Base-by-base conservation (phyloP, 2,329 filamentous ascomycete genomes). In the Fusarium pseudograminearum region DNA sequence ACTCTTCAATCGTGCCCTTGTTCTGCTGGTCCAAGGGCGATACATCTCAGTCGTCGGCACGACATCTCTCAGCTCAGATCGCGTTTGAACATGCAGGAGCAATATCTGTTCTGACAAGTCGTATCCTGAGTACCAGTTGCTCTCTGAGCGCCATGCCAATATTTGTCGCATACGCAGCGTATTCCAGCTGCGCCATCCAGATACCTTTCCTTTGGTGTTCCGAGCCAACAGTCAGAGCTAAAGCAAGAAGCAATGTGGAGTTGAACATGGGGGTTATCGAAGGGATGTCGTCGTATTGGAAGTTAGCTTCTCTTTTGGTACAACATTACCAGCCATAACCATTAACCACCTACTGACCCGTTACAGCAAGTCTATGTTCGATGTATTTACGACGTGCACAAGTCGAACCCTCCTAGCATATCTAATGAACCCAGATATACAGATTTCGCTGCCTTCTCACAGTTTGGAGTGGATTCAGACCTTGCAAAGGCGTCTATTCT, bases 191-290 rank as follows among this genome's bases (percentile, higher is more conserved):
- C 3, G 57, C 48, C 0, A 8, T 57, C 0, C 50, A 64, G 5
- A 63, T 64, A 0, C 58, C 58, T 1, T 64, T 64, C 4, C 36
- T 64, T 0, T 63, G 61, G 58, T 64, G 58, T 9, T 33, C 58
- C 0, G 7, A 44, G 2, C 1, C 7, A 0, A 8, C 6, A 1
- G 9, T 57, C 1, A 38, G 4, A 14, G 16, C 41, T 2, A 20
- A 33, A 10, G 20, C 34, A 1, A 26, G 40, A 1, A 1, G 1
- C 1, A 63, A 63, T 5, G 24, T 63, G 0, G 24, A 63, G 5
- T 0, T 1, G 0, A 63, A 63, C 14, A 1, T 38, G 0, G 48
- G n/a, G 0, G 44, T 48, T 7, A 44, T 44, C 1, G 42, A 48
- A n/a, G 24, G 12, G 0, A 63, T 63, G 60, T 24, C 58, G 1